Base-by-base conservation (phyloP, 2,329 filamentous ascomycete species). In the Neofusicoccum ribis region DNA sequence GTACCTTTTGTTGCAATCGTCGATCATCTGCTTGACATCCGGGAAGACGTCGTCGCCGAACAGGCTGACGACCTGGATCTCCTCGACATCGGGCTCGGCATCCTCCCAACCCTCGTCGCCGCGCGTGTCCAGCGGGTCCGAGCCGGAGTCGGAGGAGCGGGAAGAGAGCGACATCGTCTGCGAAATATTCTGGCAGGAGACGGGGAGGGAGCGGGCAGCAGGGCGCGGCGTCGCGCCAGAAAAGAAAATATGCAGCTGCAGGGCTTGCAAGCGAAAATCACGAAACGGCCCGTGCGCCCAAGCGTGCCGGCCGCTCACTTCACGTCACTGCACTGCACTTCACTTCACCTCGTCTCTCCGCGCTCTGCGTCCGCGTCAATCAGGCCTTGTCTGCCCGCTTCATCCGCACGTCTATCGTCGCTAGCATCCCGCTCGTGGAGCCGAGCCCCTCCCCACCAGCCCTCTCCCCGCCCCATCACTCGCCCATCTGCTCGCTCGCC, bases 51-150 rank as follows among this genome's bases (percentile, higher is more conserved):
- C 70, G 11, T 76, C 71, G 67, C 77, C 79, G 51, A 82, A 74
- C 43, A 82, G 70, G 67, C 79, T 80, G 62, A 78, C 70, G 47
- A 80, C 68, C 23, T 70, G 74, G 23, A 78, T 64, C 14, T 70
- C 70, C 63, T 80, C 78, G 14, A 73, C 74, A 17, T 77, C 75
- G 44, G 72, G 71, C 66, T 81, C 78, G 14, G 76, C 72, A 69
- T 82, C 80, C 68, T 82, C 78, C 80, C 80, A 82, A 46, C 78
- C 79, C 54, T 78, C 76, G 34, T 73, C 76, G 49, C 77, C 75
- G 17, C 74, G 72, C 46, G 51, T 49, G 49, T 67, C 63, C 39
- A 67, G 43, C 3, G 63, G 65, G 46, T 65, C 65, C 9, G 51
- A 51, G 17, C 14, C 44, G 5, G 60, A 36, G 11, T 65, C 63